These are phyloP conservation scores for Apiospora kogelbergensis DNA, from an alignment of 2,329 filamentous ascomycete genomes.

Conservation along the genomic window DNA sequence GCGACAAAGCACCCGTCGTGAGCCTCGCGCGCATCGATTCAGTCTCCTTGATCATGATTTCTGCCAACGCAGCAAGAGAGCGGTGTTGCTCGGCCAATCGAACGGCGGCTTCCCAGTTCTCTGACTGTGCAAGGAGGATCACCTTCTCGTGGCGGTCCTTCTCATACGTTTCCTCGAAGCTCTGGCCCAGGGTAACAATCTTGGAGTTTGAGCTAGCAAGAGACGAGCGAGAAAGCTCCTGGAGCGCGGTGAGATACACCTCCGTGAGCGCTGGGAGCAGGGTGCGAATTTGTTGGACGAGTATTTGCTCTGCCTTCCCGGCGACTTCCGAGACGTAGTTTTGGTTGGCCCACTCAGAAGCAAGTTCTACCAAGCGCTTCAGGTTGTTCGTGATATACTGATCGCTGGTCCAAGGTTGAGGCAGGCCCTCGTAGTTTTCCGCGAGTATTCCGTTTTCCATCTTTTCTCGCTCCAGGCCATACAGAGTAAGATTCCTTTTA, in stretches of 20 bases:
- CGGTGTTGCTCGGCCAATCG: conserved; percentile 58
- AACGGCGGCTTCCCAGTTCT: conserved; percentile 59
- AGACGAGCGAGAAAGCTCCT: conserved; percentile 54
- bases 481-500: conserved; percentile 64
- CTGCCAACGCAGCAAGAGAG: conserved; percentile 54
- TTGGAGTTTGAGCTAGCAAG: conserved; percentile 44
- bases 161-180: conserved; percentile 48
- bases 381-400: conserved; percentile 60
- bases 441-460: conserved; percentile 65
- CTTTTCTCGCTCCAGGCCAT: conserved; percentile 70
- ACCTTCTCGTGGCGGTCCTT: conserved; percentile 53
- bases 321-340: conserved; percentile 35
- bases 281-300: conserved; percentile 46
- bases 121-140: conserved; percentile 52
- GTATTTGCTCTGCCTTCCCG: conserved; percentile 31
- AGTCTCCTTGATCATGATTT: conserved; percentile 56
- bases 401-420: conserved; percentile 84
- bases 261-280: conserved; percentile 53
- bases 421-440: conserved; percentile 66
- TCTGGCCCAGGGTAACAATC: conserved; percentile 41
- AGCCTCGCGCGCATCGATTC: conserved; percentile 39
- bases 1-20: conserved; percentile 32
- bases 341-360: conserved; percentile 54
- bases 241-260: conserved; percentile 52
- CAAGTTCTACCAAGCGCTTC: conserved; percentile 59